Percentiles rank a stretch among this genome's conserved stretches.
Conservation (phyloP, 192 early-diverging fungal species). For the Thamnidium elegans region DNA sequence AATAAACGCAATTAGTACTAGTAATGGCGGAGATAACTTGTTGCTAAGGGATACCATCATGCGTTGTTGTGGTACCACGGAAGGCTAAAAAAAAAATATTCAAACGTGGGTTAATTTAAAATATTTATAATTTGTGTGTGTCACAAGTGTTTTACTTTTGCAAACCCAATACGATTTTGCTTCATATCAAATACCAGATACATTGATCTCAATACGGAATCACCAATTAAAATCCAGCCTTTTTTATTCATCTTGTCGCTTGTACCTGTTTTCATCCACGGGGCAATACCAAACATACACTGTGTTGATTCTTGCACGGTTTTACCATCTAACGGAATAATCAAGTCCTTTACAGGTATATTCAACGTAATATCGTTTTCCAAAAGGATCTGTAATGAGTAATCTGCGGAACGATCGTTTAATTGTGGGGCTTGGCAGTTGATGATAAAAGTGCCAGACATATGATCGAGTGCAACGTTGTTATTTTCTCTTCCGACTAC, state of each 20-base stretch:
- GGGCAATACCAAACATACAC: slow-evolving; percentile 33
- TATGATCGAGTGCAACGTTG: neutral
- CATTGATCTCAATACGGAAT: slow-evolving; percentile 21
- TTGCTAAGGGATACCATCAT: neutral
- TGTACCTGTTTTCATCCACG: slow-evolving; percentile 10
- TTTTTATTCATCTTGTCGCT: slow-evolving; percentile 15
- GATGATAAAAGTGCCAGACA: slow-evolving; percentile 5
- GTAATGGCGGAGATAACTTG: slow-evolving; percentile 1
- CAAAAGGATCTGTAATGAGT: neutral
- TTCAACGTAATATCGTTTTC: slow-evolving; percentile 1
- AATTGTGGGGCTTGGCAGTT: neutral
- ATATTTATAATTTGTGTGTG: too few relatives aligned
- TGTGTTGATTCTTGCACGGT: neutral
- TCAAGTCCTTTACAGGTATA: slow-evolving; percentile 10
- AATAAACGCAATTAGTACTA: neutral
- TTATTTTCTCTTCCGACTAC: neutral
- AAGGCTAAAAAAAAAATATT: slow-evolving; percentile 4
- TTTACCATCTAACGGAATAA: slow-evolving; percentile 18
- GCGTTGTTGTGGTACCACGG: neutral
- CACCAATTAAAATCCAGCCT: slow-evolving; percentile 28
- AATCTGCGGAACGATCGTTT: neutral
- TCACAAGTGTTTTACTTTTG: slow-evolving; percentile 10
- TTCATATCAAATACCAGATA: slow-evolving; percentile 30
- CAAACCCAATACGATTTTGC: slow-evolving; percentile 28
- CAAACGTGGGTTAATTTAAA: too few relatives aligned